Evolutionary conservation across 176 grass and related monocot species (phyloP), one percentile per base, ranked within the genome.

Genomic region (Avena atlantica): DNA sequence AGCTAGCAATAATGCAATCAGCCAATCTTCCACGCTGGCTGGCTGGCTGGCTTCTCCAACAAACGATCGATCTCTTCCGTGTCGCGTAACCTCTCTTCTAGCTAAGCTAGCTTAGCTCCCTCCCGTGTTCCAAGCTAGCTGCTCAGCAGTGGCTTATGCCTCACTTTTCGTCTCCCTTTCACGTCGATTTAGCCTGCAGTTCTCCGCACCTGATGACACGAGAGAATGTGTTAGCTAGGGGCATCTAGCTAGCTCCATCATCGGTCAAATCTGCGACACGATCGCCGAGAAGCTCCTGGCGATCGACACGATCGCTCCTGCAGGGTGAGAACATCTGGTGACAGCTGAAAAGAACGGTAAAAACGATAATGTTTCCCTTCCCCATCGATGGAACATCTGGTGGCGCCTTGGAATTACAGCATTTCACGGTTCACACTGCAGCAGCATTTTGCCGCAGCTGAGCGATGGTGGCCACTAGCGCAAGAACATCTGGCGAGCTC

Each of bases 1-100:
- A 67, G 2, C 64, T 67, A 13, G 14, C 70, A 75, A 87, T 87
- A 58, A 88, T 76, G 74, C 74, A 57, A 56, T 15, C 34, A 55
- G 24, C 70, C 73, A 76, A 12, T 45, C 55, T 1, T 17, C n/a
- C 3, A 48, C 42, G 82, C 60, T 2, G 68, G 51, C 49, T 73
- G 66, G 51, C 49, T 73, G 66, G n/a, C 23, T 34, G 77, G 64
- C 42, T 77, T 52, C 68, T 19, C 13, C 63, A 60, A 59, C 72
- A 40, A 44, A 12, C 13, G 44, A 53, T 19, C 4, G 9, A 62
- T 53, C 64, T 49, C 36, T 79, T 49, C 63, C 51, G 76, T 61
- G 82, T 29, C 63, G 52, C 3, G 11, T 61, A 34, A 61, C 55
- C 65, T 76, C 65, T 86, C 83, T 63, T 44, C 83, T 16, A 20